Base-by-base conservation (phyloP, 1,284 basidiomycete species). In the Trametes hirsuta region DNA sequence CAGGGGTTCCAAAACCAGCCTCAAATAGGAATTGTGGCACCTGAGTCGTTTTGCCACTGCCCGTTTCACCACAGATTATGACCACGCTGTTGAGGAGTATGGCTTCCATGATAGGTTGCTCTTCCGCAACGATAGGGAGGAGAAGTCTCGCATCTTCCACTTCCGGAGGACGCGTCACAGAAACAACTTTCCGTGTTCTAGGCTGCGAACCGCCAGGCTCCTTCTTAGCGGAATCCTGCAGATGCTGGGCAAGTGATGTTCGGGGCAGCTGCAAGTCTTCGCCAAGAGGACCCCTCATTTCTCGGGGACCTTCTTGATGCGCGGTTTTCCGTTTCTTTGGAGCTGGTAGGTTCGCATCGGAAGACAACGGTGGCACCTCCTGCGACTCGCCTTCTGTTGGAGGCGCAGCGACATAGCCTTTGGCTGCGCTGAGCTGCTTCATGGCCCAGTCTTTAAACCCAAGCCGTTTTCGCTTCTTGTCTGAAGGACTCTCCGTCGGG, bases 31-130 rank as follows among this genome's bases (percentile, higher is more conserved):
- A 91, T 72, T 99, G 97, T 3, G 97, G 97, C 1, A 99, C 88
- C 74, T 99, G 97, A 0, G 97, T 99, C 1, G 97, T 99, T 78
- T 99, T 99, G 52, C 97, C 97, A 70, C 94, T 97, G 60, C 97
- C 97, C 6, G 97, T 99, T 74, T 91, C 89, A 74, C 90, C 90
- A 66, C 88, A 91, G 47, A 93, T 83, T 51, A 91, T 82, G 15
- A 87, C 84, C 11, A 91, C 86, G 4, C 91, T 85, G 71, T 99
- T 88, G 55, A 98, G 79, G 59, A 95, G 76, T 52, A 99, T 88
- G 2, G 94, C 87, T 71, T 97, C 95, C 83, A 99, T 91, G 55
- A 99, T 95, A 4, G 85, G 82, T 71, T 99, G 95, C 71, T 99
- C 97, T 74, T 99, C 96, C 12, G 90, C 87, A 6, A 95, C 84